These are phyloP conservation scores for Lachnellula occidentalis DNA, from an alignment of 2,329 filamentous ascomycete genomes.

Conservation along the genomic window DNA sequence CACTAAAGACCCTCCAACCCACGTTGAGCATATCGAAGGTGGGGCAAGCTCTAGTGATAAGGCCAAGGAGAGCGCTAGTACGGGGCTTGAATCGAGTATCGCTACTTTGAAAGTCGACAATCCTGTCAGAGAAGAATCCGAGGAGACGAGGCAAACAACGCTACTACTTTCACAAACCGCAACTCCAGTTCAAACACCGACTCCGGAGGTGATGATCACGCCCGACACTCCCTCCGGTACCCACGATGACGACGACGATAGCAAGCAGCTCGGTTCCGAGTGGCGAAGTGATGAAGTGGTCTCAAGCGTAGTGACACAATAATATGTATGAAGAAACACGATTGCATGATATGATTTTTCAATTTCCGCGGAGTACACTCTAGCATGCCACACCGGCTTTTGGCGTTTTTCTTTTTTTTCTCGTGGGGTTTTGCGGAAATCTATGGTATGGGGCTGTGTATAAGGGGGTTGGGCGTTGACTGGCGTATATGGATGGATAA, in stretches of 20 bases:
- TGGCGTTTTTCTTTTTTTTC: constrained; percentile 13
- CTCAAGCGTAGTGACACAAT: constrained; percentile 20
- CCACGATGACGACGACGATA: constrained; percentile 14
- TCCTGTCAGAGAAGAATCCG: not conserved
- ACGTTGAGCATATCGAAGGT: constrained; percentile 24
- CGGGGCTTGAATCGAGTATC: constrained; percentile 23
- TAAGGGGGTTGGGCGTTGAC: not conserved
- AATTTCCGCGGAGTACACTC: constrained; percentile 11
- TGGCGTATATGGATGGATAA: not conserved
- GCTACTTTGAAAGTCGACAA: constrained; percentile 23
- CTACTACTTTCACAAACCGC: constrained; percentile 12
- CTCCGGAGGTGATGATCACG: constrained; percentile 26
- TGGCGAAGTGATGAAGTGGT: constrained; percentile 11
- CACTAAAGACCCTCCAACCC: constrained; percentile 19
- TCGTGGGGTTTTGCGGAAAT: not conserved
- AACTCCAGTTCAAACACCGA: constrained; percentile 3
- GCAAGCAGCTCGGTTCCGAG: constrained; percentile 25
- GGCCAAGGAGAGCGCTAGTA: not conserved
- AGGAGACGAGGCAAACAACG: constrained; percentile 6
- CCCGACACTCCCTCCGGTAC: constrained; percentile 24
- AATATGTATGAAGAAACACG: not conserved
- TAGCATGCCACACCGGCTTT: constrained; percentile 14
- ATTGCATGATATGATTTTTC: constrained; percentile 12
- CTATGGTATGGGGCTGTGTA: constrained; percentile 1
- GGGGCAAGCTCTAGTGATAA: constrained; percentile 14